Conservation (phyloP, 306 rosid genomes). For the Pterocarpus macrocarpus region DNA sequence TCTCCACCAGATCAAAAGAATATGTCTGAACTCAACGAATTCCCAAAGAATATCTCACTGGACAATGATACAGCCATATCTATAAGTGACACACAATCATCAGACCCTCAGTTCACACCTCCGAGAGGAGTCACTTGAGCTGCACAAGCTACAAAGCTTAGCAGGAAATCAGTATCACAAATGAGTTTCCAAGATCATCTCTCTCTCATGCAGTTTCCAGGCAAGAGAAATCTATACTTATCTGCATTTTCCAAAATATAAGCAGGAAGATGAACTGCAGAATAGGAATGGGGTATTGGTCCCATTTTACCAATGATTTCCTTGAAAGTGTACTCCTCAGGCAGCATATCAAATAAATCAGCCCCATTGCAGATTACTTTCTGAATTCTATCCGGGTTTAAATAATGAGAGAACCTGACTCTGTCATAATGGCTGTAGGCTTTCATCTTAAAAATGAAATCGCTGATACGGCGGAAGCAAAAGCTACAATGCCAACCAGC, state of each 20-base stretch:
- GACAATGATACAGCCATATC: constrained; percentile 55
- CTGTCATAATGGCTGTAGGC: constrained; percentile 97
- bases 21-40: constrained; percentile 58
- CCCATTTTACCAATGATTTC: constrained; percentile 99
- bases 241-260: constrained; percentile 85
- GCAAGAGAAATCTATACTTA: constrained; percentile 84
- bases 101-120: constrained; percentile 52
- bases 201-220: constrained; percentile 89
- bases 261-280: constrained; percentile 97
- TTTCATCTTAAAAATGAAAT: constrained; percentile 93
- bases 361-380: constrained; percentile 80
- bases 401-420: constrained; percentile 82
- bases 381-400: constrained; percentile 83
- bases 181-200: constrained; percentile 53
- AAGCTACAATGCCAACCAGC: constrained; percentile 99
- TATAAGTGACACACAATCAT: constrained; percentile 56
- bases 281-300: constrained; percentile 92
- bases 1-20: constrained; percentile 63
- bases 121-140: constrained; percentile 61
- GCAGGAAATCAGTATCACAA: constrained; percentile 49
- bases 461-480: constrained; percentile 89
- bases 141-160: constrained; percentile 56
- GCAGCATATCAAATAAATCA: constrained; percentile 95
- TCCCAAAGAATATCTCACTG: constrained; percentile 69
- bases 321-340: constrained; percentile 96